Conservation (phyloP, 345 rosid genomes). For the Turritis glabra region DNA sequence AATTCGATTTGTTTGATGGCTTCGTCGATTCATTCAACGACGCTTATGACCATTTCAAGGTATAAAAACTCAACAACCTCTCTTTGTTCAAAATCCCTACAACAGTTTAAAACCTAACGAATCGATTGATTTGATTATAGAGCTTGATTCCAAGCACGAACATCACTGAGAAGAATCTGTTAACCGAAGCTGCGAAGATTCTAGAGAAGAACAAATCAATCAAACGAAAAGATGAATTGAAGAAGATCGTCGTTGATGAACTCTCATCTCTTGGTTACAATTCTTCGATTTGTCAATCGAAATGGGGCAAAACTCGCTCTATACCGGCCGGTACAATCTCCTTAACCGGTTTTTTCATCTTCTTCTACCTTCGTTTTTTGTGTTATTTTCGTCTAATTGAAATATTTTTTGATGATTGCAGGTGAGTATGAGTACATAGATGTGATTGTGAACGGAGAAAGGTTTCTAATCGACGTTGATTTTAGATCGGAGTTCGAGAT, state of each 20-base stretch:
- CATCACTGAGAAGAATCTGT: slow-evolving; percentile 62
- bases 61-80: slow-evolving; percentile 15
- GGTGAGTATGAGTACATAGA: slow-evolving; percentile 92
- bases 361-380: neutral
- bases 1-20: slow-evolving; percentile 54
- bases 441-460: slow-evolving; percentile 60
- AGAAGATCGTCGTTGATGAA: slow-evolving; percentile 56
- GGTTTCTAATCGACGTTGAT: slow-evolving; percentile 75
- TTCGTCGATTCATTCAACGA: slow-evolving; percentile 46
- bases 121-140: slow-evolving; percentile 42
- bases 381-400: neutral
- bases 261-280: slow-evolving; percentile 63
- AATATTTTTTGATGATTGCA: slow-evolving; percentile 31
- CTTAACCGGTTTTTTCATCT: slow-evolving; percentile 16
- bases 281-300: slow-evolving; percentile 80
- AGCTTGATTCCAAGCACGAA: slow-evolving; percentile 67
- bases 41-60: slow-evolving; percentile 67
- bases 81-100: neutral
- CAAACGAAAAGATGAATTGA: slow-evolving; percentile 68
- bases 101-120: neutral
- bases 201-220: slow-evolving; percentile 67
- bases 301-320: slow-evolving; percentile 73
- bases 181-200: slow-evolving; percentile 65
- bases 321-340: slow-evolving; percentile 66
- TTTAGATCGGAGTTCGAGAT: slow-evolving; percentile 93